Percentiles rank a stretch among this genome's conserved stretches.
Evolutionary conservation across 768 basidiomycete species (phyloP).

Genomic region (Naganishia vishniacii): DNA sequence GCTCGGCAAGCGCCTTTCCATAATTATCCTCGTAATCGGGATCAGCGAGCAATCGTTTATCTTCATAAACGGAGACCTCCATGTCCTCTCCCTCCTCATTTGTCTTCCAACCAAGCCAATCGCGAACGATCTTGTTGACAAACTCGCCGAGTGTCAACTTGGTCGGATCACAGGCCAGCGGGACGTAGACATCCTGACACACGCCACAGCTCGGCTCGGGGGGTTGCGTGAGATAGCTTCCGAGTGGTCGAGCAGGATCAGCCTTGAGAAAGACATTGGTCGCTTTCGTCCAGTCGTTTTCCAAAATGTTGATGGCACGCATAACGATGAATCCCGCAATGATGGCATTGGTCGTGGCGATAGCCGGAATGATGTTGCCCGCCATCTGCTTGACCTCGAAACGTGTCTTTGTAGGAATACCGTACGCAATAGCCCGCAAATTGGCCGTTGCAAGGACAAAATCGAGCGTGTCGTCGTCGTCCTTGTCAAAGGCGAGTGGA

Average conservation of each 20-base stretch:
- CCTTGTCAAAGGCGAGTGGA: slow-evolving; percentile 81
- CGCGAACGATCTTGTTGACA: slow-evolving; percentile 59
- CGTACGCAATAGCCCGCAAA: slow-evolving; percentile 81
- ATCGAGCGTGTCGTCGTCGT: slow-evolving; percentile 92
- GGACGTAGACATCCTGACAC: slow-evolving; percentile 76
- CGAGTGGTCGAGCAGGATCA: slow-evolving; percentile 72
- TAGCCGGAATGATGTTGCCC: slow-evolving; percentile 98
- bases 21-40: slow-evolving; percentile 91
- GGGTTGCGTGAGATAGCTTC: slow-evolving; percentile 59
- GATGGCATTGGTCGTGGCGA: slow-evolving; percentile 97
- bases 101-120: slow-evolving; percentile 50
- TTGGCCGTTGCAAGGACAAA: slow-evolving; percentile 95
- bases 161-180: slow-evolving; percentile 66
- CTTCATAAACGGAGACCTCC: slow-evolving; percentile 66
- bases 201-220: slow-evolving; percentile 78
- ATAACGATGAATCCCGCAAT: slow-evolving; percentile 90
- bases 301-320: slow-evolving; percentile 79
- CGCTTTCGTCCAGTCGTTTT: slow-evolving; percentile 52
- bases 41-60: slow-evolving; percentile 77
- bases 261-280: slow-evolving; percentile 67
- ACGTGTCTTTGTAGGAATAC: slow-evolving; percentile 78
- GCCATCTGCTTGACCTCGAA: slow-evolving; percentile 99
- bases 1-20: slow-evolving; percentile 69
- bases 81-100: slow-evolving; percentile 51
- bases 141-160: slow-evolving; percentile 67